Conservation (phyloP, 2,329 filamentous ascomycete species). For the Colletotrichum gigasporum region DNA sequence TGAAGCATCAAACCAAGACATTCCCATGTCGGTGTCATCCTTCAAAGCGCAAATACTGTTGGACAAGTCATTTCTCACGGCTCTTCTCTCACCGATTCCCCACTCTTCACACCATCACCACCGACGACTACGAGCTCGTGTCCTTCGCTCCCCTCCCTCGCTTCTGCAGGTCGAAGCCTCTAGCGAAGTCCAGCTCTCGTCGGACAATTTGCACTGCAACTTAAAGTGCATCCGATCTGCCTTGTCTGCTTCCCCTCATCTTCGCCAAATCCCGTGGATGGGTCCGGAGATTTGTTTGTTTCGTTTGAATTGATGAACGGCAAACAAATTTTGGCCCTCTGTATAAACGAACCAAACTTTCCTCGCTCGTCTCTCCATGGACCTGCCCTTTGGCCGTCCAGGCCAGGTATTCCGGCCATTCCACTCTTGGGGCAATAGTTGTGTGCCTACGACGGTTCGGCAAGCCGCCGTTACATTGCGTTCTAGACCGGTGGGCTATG, state of each 20-base stretch:
- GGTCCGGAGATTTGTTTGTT: constrained; percentile 28
- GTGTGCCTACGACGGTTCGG: constrained; percentile 8
- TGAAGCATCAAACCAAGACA: background rate
- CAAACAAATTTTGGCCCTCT: background rate
- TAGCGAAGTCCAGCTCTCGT: background rate
- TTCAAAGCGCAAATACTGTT: background rate
- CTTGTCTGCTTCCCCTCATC: background rate
- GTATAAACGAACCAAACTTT: background rate
- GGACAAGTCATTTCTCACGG: background rate
- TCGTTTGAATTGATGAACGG: constrained; percentile 14
- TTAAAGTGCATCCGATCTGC: background rate
- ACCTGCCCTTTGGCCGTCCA: background rate
- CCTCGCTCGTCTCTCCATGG: background rate
- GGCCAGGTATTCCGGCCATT: background rate
- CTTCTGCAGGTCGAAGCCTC: background rate
- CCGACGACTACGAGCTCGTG: background rate
- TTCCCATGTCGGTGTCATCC: background rate
- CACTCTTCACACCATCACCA: constrained; percentile 8
- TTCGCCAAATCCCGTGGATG: constrained; percentile 7
- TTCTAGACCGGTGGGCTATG: background rate
- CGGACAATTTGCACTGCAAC: constrained; percentile 10
- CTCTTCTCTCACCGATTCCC: constrained; percentile 11
- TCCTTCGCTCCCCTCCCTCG: background rate
- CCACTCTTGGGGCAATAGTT: background rate
- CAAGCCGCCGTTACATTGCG: constrained; percentile 25